Evolutionary conservation across 768 basidiomycete genomes (phyloP).

Genomic region (Gymnopilus dilepis): DNA sequence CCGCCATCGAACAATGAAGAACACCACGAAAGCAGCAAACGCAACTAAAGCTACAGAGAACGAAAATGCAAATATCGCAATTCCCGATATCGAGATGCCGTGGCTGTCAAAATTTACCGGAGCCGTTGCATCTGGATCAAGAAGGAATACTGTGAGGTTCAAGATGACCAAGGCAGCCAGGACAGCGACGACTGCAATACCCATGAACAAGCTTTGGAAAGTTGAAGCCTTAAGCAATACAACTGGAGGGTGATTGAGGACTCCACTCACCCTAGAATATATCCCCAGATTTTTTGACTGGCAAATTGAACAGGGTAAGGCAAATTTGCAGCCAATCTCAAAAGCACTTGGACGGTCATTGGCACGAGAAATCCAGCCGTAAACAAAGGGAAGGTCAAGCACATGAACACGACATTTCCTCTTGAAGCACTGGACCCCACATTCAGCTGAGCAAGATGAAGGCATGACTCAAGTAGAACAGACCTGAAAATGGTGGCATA

Average conservation of each 20-base stretch:
- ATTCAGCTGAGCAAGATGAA: background rate
- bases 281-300: slow-evolving; percentile 1
- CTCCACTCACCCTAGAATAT: slow-evolving; percentile 2
- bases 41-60: background rate
- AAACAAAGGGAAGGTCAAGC: slow-evolving; percentile 3
- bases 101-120: background rate
- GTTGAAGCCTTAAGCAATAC: no score
- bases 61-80: slow-evolving; percentile 4
- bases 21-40: background rate
- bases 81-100: slow-evolving; percentile 1
- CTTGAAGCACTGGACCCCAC: slow-evolving; percentile 2
- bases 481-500: slow-evolving; percentile 10
- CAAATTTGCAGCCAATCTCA: slow-evolving; percentile 1
- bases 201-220: background rate
- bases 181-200: background rate
- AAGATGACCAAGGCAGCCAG: slow-evolving; percentile 1
- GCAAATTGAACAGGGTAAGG: slow-evolving; percentile 3
- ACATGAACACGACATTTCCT: slow-evolving; percentile 10
- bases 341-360: background rate
- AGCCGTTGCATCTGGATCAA: background rate
- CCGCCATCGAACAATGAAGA: background rate
- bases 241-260: background rate
- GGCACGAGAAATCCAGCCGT: slow-evolving; percentile 5
- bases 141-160: slow-evolving; percentile 8
- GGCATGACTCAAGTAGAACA: background rate